phyloP scores from a whole-genome alignment of 2,329 filamentous ascomycete genomes.

The Colletotrichum agaves region DNA sequence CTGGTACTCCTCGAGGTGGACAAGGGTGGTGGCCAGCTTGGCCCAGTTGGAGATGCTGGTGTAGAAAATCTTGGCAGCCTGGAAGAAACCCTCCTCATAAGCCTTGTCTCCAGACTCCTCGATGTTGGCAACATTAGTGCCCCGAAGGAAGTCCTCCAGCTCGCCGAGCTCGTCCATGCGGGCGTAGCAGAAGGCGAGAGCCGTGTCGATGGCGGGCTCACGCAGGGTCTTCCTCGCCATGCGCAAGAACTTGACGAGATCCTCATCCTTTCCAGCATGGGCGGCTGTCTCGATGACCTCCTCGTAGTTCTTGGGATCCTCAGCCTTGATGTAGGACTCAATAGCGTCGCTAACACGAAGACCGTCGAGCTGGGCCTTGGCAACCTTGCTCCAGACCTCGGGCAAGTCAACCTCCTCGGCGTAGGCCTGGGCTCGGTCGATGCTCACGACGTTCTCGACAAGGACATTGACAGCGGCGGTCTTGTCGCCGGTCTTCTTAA shows the following conservation, averaged over 20 bases:
- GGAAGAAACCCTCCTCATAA: slow-evolving; percentile 91
- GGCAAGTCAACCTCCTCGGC: slow-evolving; percentile 94
- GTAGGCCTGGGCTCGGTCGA: slow-evolving; percentile 95
- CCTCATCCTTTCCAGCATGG: slow-evolving; percentile 96
- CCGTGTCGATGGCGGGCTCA: slow-evolving; percentile 93
- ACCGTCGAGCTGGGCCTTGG: slow-evolving; percentile 96
- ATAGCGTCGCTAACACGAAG: slow-evolving; percentile 92
- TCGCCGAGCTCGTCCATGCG: slow-evolving; percentile 91
- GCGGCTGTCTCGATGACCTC: slow-evolving; percentile 98
- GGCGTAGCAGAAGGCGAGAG: slow-evolving; percentile 91
- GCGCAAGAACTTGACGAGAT: slow-evolving; percentile 93
- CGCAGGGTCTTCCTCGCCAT: slow-evolving; percentile 98
- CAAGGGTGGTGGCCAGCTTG: slow-evolving; percentile 95
- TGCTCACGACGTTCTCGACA: slow-evolving; percentile 96
- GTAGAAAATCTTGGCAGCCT: slow-evolving; percentile 97
- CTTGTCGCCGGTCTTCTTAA: slow-evolving; percentile 96
- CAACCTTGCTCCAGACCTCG: slow-evolving; percentile 98
- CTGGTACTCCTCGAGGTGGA: slow-evolving; percentile 98
- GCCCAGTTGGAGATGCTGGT: slow-evolving; percentile 99
- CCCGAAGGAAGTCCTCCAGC: slow-evolving; percentile 94
- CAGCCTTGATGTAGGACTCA: slow-evolving; percentile 95
- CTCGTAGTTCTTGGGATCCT: slow-evolving; percentile 90
- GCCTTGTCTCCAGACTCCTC: slow-evolving; percentile 99
- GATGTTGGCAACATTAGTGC: slow-evolving; percentile 93
- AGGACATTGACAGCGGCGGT: slow-evolving; percentile 88